Conservation (phyloP, 2,329 filamentous ascomycete species). For the Onygenales sp. region DNA sequence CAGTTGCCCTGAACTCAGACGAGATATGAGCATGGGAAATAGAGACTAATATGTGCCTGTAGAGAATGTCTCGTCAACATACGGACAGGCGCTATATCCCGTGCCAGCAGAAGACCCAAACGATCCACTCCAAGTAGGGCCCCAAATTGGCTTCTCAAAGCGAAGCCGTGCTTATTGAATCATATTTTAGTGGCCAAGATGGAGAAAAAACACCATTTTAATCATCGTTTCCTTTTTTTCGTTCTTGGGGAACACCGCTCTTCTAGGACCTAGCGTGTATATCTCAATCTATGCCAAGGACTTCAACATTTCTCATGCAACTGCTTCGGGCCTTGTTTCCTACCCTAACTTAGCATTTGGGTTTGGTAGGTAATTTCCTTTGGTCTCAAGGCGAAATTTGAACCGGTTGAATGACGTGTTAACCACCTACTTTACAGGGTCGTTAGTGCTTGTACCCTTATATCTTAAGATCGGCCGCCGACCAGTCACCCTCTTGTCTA, state of each 20-base stretch:
- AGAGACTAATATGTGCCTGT: neutral
- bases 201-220: constrained; percentile 50
- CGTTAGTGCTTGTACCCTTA: constrained; percentile 46
- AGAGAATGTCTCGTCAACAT: constrained; percentile 51
- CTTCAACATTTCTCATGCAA: constrained; percentile 42
- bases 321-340: constrained; percentile 47
- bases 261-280: constrained; percentile 51
- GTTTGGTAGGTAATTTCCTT: constrained; percentile 33
- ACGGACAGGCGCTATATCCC: constrained; percentile 52
- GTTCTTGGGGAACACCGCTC: constrained; percentile 49
- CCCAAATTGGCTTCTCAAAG: neutral
- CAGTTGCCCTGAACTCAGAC: too few species aligned
- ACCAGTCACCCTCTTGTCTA: constrained; percentile 34
- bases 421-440: constrained; percentile 22
- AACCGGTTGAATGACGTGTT: too few species aligned
- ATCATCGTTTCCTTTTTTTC: constrained; percentile 47
- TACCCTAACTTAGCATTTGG: constrained; percentile 54
- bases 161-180: neutral
- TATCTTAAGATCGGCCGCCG: constrained; percentile 45
- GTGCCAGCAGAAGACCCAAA: constrained; percentile 54
- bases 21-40: too few species aligned
- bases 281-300: constrained; percentile 45
- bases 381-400: too few species aligned
- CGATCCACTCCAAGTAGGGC: constrained; percentile 44
- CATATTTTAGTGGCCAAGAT: constrained; percentile 39